These are phyloP conservation scores for Salix dunnii DNA, from an alignment of 345 rosid genomes.

Conservation along the genomic window DNA sequence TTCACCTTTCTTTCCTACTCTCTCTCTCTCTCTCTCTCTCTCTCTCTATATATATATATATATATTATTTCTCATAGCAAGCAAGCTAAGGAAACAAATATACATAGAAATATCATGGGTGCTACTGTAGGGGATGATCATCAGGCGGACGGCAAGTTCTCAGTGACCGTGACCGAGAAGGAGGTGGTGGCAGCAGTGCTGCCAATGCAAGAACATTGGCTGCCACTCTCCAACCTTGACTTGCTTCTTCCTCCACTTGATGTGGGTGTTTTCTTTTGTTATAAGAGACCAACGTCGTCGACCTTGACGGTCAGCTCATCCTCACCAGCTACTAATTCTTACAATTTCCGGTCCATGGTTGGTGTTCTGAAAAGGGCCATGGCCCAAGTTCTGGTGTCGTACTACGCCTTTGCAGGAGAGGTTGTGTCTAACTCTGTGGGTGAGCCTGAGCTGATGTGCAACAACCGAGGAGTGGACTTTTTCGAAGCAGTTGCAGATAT, in stretches of 20 bases:
- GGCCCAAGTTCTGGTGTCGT: slow-evolving; percentile 61
- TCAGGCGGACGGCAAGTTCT: neutral
- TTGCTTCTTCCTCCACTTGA: slow-evolving; percentile 66
- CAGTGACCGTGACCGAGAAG: slow-evolving; percentile 31
- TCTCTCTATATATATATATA: no score
- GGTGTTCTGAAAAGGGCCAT: slow-evolving; percentile 50
- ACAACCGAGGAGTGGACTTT: slow-evolving; percentile 82
- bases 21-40: no score
- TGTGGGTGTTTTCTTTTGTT: slow-evolving; percentile 66
- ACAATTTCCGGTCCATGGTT: slow-evolving; percentile 25
- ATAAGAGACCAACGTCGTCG: slow-evolving; percentile 22
- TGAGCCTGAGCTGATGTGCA: slow-evolving; percentile 82
- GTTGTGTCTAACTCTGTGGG: slow-evolving; percentile 48
- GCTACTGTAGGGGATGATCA: neutral
- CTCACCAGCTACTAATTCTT: neutral
- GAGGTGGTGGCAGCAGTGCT: slow-evolving; percentile 63
- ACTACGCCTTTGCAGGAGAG: slow-evolving; percentile 74
- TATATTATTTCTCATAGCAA: no score
- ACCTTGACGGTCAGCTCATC: no score
- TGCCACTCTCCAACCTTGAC: slow-evolving; percentile 84
- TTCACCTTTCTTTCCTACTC: no score
- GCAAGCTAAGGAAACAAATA: neutral
- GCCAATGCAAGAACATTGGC: slow-evolving; percentile 74
- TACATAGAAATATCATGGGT: neutral
- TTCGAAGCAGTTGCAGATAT: slow-evolving; percentile 56